Base-by-base conservation (phyloP, 495 filamentous ascomycete genomes). In the Lasiosphaeria hispida region DNA sequence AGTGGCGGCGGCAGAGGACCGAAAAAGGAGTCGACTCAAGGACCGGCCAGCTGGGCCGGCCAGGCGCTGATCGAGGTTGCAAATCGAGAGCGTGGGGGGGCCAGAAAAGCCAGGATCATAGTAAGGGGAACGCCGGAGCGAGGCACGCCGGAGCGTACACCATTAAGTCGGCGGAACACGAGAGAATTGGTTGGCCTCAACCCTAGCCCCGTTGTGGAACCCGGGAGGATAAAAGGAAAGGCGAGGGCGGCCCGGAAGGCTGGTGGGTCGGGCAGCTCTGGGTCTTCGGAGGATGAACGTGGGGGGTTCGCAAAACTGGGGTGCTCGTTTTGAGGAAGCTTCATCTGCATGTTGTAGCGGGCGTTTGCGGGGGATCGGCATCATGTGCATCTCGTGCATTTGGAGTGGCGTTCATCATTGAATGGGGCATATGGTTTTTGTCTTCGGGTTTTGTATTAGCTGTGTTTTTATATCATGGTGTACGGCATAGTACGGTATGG, bases 301-400 rank as follows among this genome's bases (percentile, higher is more conserved):
- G 55, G 19, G 10, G 44, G 56, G 6, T 50, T 63, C 23, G 17
- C 15, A 49, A 63, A 54, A 48, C 63, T 60, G 40, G 69, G 67
- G 48, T 63, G 69, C 45, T 75, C 72, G 7, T 47, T 74, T 10
- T 75, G 63, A 59, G n/a, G 47, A 10, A 11, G 50, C 10, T 41
- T 41, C 23, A 30, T 30, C 23, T 5, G 23, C 23, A 30, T 30
- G 23, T n/a, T n/a, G n/a, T n/a, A n/a, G n/a, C n/a, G n/a, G n/a
- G 23, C 23, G 23, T 30, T 30, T 5, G 23, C 23, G 23, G 23
- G 23, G 23, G 23, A 30, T 30, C 23, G 23, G 23, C 23, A 30
- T 30, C 23, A 30, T 30, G 2, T 30, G 23, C 23, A 30, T 30
- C 5, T 30, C 23, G 2, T 30, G 23, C 23, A 30, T 30, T 30